Evolutionary conservation across 2,329 filamentous ascomycete genomes (phyloP), one percentile per base, ranked within the genome.

Genomic region (Biscogniauxia mediterranea): DNA sequence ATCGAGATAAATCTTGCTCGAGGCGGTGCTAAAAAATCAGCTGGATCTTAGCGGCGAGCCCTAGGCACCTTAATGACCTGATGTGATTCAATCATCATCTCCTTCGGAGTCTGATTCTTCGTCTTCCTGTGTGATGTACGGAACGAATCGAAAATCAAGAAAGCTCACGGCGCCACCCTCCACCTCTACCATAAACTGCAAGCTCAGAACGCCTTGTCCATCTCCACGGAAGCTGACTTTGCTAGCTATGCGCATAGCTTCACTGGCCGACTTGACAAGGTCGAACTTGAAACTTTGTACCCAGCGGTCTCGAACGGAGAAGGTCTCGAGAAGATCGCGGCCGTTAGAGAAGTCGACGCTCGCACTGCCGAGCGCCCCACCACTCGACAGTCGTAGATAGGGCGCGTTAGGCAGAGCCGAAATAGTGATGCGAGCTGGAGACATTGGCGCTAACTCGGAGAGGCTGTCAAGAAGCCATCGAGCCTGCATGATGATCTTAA

Each of bases 181-280:
- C 51, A 93, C 82, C 73, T 97, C 92, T 17, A 99, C 89, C 90
- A 99, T 95, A 71, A 98, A 97, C 73, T 99, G 95, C 74, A 98
- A 78, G 76, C 92, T 97, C 66, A 99, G 76, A 28, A 99, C 94
- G 0, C 95, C 94, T 73, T 97, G 92, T 1, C 85, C 83, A 75
- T 99, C 95, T 0, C 92, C 89, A 17, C 95, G 84, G 63, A 99
- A 84, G 73, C 93, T 97, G 61, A 98, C 93, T 77, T 98, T 99
- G 70, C 85, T 93, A 4, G 93, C 92, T 46, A 93, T 86, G 53
- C 89, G 88, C 94, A 99, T 98, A n/a, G 95, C 94, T 66, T 94
- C 89, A 53, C 87, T 87, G 0, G 94, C 93, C 66, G 90, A 90
- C 74, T 91, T 93, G 72, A 99, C 83, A 57, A 97, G 85, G 58